Percentiles rank a stretch among this genome's conserved stretches.
phyloP scores from a whole-genome alignment of 805 yeast species.

The Maudiozyma serrabonitensis region DNA sequence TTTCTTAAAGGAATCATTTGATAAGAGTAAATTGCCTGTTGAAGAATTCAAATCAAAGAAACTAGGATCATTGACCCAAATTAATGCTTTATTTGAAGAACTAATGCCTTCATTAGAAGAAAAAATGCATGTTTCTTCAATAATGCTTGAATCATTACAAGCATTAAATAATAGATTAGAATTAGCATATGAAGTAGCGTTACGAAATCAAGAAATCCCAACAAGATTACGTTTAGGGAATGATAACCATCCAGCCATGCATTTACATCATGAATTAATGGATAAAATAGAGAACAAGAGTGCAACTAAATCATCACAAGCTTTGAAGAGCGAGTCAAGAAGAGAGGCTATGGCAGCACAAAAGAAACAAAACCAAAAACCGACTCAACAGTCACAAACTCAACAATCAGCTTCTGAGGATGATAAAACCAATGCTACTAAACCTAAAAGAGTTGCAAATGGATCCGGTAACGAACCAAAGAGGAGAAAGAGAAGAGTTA shows the following conservation, averaged over 20 bases:
- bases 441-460: background rate
- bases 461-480: background rate
- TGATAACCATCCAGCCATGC: slow-evolving; percentile 83
- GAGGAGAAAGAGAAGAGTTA: background rate
- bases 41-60: slow-evolving; percentile 9
- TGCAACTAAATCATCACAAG: slow-evolving; percentile 46
- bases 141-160: slow-evolving; percentile 69
- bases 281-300: slow-evolving; percentile 21
- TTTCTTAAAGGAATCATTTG: slow-evolving; percentile 9
- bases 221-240: slow-evolving; percentile 68
- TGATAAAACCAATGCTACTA: background rate
- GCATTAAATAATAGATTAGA: slow-evolving; percentile 66
- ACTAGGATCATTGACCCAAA: slow-evolving; percentile 22
- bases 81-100: slow-evolving; percentile 43
- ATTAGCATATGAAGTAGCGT: slow-evolving; percentile 67
- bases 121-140: slow-evolving; percentile 93
- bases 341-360: slow-evolving; percentile 90
- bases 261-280: slow-evolving; percentile 30
- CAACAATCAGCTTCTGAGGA: background rate
- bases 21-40: background rate
- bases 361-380: slow-evolving; percentile 24
- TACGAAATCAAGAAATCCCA: slow-evolving; percentile 68
- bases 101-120: slow-evolving; percentile 90
- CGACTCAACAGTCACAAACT: background rate
- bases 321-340: slow-evolving; percentile 73